Evolutionary conservation across 2,329 filamentous ascomycete species (phyloP), one percentile per base, ranked within the genome.

Genomic region (Gyromitra esculenta): DNA sequence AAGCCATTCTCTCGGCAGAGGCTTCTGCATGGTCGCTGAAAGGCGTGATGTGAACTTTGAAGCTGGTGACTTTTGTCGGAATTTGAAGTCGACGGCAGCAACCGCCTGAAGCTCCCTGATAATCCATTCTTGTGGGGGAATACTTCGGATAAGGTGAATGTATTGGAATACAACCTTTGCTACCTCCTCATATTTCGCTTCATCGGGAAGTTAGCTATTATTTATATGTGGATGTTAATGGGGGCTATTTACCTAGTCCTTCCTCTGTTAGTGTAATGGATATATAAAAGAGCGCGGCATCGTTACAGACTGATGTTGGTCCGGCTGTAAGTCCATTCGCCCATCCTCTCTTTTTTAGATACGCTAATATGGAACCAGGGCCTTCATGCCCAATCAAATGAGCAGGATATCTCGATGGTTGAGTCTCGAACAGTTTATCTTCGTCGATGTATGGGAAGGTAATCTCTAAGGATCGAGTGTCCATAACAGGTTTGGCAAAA

Each of bases 301-400:
- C 94, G 1, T 93, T 91, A 81, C 93, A 96, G 52, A 97, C 85
- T 0, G 89, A 86, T 81, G 91, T 91, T 6, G 90, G 88, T 45
- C 94, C 94, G 50, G 93, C 92, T 59, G 91, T 92, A 1, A 97
- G 86, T 1, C 90, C 89, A 81, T 94, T 96, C 2, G 91, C 93
- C 92, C 94, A 97, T 6, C 94, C 94, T 83, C 94, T 96, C 35
- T 89, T 90, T 83, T 97, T 97, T 83, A 97, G 88, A 82, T 96
- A 94, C 1, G 94, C 90, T 85, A 97, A 89, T 81, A 97, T 92
- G 83, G 94, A 97, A 2, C 94, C 94, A 0, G 94, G 94, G 0
- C 94, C 94, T 83, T 97, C 94, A 80, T 97, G 94, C 3, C 94
- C 94, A 78, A 97, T 92, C 68, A 97, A 85, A 82, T 97, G 94